A percentile compares a stretch with the other conserved stretches of the same genome.
Conservation (phyloP, 2,329 filamentous ascomycete genomes). For the Hypoxylon rubiginosum region DNA sequence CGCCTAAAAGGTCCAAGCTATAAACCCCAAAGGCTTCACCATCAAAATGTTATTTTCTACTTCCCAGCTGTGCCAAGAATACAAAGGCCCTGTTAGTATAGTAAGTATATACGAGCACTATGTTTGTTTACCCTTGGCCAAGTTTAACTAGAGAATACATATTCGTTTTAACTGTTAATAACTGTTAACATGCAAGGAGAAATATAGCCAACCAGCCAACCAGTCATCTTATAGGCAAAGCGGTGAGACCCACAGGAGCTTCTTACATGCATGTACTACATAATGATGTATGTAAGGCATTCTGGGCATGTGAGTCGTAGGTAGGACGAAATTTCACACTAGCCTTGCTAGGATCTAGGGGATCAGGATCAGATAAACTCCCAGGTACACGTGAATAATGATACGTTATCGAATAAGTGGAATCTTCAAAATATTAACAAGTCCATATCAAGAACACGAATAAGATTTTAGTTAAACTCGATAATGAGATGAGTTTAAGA, state of each 20-base stretch:
- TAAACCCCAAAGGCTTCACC: not conserved
- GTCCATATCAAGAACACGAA: not conserved
- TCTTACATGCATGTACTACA: too few species aligned
- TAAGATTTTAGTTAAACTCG: not conserved
- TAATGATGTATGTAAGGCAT: too few species aligned
- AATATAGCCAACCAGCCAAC: not conserved
- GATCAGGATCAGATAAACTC: conserved; percentile 27
- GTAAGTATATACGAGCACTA: too few species aligned
- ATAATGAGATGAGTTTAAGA: not conserved
- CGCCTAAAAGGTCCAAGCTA: not conserved
- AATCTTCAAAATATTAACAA: not conserved
- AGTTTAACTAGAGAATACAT: not conserved
- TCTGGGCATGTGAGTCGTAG: not conserved
- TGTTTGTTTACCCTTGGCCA: not conserved
- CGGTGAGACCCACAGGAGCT: conserved; percentile 18
- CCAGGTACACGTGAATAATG: conserved; percentile 10
- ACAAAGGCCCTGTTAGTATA: too few species aligned
- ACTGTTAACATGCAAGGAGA: not conserved
- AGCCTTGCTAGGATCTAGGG: not conserved
- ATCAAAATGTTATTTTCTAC: too few species aligned
- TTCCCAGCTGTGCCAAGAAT: too few species aligned
- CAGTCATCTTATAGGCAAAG: not conserved
- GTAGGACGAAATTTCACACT: not conserved
- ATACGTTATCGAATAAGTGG: conserved; percentile 23
- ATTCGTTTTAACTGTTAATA: not conserved